A percentile compares a stretch with the other conserved stretches of the same genome.
These are phyloP conservation scores for Nigrospora sphaerica DNA, from an alignment of 2,329 filamentous ascomycete genomes.

Conservation along the genomic window DNA sequence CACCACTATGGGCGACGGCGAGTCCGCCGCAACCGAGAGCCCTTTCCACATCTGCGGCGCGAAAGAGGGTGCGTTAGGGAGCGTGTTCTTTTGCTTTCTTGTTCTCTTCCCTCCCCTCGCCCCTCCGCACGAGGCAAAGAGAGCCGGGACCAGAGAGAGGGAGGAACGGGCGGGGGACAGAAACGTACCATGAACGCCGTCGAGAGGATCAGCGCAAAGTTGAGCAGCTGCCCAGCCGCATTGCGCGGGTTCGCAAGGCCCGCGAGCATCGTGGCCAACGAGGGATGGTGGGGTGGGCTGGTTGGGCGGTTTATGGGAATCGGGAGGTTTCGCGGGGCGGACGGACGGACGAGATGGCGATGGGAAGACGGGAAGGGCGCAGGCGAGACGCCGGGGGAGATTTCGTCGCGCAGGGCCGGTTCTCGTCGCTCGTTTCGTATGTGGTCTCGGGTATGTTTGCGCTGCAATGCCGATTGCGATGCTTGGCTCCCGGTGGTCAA, in stretches of 20 bases:
- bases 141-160: background rate
- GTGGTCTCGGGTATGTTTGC: too few species aligned
- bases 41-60: conserved; percentile 72
- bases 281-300: conserved; percentile 10
- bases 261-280: conserved; percentile 52
- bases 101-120: background rate
- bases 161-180: background rate
- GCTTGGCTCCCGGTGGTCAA: too few species aligned
- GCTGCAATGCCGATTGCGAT: too few species aligned
- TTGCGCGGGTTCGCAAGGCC: conserved; percentile 71
- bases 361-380: too few species aligned
- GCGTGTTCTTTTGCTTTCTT: background rate
- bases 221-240: conserved; percentile 73
- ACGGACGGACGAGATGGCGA: background rate
- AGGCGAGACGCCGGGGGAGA: too few species aligned
- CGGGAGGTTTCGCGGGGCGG: background rate
- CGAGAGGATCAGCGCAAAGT: conserved; percentile 83
- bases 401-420: too few species aligned
- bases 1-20: conserved; percentile 71
- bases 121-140: too few species aligned
- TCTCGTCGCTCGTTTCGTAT: too few species aligned
- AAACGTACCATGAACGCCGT: conserved; percentile 79
- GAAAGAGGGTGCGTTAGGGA: conserved; percentile 8
- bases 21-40: conserved; percentile 70
- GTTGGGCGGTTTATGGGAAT: background rate